These are phyloP conservation scores for Gnomoniopsis smithogilvyi DNA, from an alignment of 2,329 filamentous ascomycete genomes.

Conservation along the genomic window DNA sequence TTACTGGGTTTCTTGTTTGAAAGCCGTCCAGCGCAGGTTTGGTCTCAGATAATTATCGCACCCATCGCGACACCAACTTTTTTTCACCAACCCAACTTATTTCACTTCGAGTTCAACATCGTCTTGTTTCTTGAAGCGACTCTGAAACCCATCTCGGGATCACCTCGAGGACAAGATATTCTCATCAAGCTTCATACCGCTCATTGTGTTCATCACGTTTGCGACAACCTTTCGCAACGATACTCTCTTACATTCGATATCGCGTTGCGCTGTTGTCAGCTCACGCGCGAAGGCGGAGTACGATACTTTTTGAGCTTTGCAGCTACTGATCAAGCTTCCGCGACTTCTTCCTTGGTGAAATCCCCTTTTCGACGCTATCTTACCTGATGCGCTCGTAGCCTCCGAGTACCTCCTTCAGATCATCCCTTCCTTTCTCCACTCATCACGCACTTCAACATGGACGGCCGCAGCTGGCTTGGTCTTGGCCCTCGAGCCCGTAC, in stretches of 20 bases:
- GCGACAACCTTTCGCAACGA: neutral
- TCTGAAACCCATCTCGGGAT: neutral
- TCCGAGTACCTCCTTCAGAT: neutral
- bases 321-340: neutral
- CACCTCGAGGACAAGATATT: neutral
- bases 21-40: neutral
- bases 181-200: neutral
- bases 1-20: neutral
- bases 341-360: neutral
- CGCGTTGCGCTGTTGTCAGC: neutral
- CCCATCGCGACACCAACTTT: neutral
- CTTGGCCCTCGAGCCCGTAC: conserved; percentile 6
- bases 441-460: neutral
- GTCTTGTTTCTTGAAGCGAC: neutral
- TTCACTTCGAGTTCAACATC: neutral
- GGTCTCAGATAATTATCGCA: neutral
- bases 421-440: neutral
- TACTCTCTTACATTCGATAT: neutral
- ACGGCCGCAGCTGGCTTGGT: conserved; percentile 8
- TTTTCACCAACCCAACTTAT: neutral
- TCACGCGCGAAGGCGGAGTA: neutral
- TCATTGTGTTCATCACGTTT: neutral
- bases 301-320: neutral
- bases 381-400: neutral
- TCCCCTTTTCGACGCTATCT: neutral